Base-by-base conservation (phyloP, 2,329 filamentous ascomycete genomes). In the Fusarium euwallaceae region DNA sequence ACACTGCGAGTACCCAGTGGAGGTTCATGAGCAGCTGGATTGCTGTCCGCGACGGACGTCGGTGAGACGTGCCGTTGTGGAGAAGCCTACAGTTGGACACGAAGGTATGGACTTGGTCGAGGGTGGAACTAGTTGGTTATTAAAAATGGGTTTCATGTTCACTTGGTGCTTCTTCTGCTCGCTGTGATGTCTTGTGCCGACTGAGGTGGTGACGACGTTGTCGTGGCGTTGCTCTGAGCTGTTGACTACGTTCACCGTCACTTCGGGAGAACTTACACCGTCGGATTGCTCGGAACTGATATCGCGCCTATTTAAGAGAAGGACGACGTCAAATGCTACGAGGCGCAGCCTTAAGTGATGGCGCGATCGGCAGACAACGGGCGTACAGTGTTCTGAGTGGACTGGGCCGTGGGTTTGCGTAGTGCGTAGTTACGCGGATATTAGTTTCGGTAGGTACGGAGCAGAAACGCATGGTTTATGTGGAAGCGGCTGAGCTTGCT, bases 1-100 rank as follows among this genome's bases (percentile, higher is more conserved):
- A 71, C 62, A 69, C 45, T 39, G 43, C 61, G 62, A 71, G 66
- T 70, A 66, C 67, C 61, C 43, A 43, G 65, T 56, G 69, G 72
- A 67, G 39, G 64, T 75, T 75, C 66, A 76, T 73, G 72, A 76
- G 74, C 74, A 76, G 74, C 74, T 76, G 66, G 66, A 39, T 71
- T 60, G 72, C 74, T 73, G 70, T 69, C 68, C 61, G 65, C 22
- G 60, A 66, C 59, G 64, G 68, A 64, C 73, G 70, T 76, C 73
- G 41, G 17, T 37, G 45, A 53, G 72, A 72, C 60, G 71, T 64
- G 48, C 36, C 61, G 36, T 67, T 66, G 55, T 41, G 17, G 61
- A 45, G 63, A 70, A 72, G 74, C 69, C 67, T 72, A 66, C 67
- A 76, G 73, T 76, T 70, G 69, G 74, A 75, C 51, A 76, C 69